Conservation (phyloP, 2,329 filamentous ascomycete genomes). For the Fusarium sp. region DNA sequence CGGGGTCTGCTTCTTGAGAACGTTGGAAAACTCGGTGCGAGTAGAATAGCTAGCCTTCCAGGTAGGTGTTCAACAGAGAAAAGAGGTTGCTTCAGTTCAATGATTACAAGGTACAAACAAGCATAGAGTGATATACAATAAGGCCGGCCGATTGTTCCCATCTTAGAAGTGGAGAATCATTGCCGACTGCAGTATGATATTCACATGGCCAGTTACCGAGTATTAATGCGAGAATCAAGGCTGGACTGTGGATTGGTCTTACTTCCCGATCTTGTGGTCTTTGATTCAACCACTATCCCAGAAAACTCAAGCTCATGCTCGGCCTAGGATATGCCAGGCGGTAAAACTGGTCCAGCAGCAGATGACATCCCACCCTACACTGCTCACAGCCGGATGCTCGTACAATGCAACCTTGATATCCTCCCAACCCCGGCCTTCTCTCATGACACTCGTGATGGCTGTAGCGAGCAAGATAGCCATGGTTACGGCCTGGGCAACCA, state of each 20-base stretch:
- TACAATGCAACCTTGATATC: constrained; percentile 21
- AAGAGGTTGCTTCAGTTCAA: neutral
- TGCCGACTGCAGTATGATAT: neutral
- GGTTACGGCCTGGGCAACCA: constrained; percentile 4
- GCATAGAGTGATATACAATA: neutral
- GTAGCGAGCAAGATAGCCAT: constrained; percentile 15
- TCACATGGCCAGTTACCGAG: neutral
- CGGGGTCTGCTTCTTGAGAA: too few species aligned
- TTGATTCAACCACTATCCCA: neutral
- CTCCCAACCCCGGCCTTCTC: constrained; percentile 3
- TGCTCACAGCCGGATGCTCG: constrained; percentile 41
- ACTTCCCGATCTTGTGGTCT: neutral
- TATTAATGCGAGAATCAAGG: neutral
- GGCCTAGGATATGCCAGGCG: neutral
- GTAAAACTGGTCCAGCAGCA: constrained; percentile 35
- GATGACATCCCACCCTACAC: constrained; percentile 43
- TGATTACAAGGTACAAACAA: neutral
- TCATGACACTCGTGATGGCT: neutral
- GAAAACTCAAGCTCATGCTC: neutral
- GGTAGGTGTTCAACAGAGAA: neutral
- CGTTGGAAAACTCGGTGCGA: too few species aligned
- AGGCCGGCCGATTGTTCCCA: neutral
- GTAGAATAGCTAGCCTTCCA: too few species aligned
- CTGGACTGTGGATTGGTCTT: neutral
- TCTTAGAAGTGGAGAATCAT: neutral